Evolutionary conservation across 768 basidiomycete genomes (phyloP).

Genomic region (Suillus subaureus): DNA sequence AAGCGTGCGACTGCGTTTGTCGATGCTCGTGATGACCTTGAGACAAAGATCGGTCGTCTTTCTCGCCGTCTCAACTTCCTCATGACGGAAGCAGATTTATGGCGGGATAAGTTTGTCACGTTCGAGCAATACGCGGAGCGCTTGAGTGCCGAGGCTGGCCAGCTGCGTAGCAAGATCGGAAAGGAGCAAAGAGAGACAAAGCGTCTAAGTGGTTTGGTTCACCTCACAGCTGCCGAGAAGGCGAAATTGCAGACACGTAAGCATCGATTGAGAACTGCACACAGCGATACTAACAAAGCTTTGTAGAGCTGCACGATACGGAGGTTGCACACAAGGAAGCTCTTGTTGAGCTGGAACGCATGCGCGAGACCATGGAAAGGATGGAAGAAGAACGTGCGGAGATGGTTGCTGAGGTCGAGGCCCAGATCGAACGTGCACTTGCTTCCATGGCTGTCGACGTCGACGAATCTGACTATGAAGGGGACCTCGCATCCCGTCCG

Average conservation of each 20-base stretch:
- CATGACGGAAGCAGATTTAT: slow-evolving; percentile 88
- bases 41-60: slow-evolving; percentile 89
- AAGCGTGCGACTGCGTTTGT: slow-evolving; percentile 94
- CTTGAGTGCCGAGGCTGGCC: slow-evolving; percentile 82
- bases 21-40: slow-evolving; percentile 90
- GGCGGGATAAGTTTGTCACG: slow-evolving; percentile 92
- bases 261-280: slow-evolving; percentile 31
- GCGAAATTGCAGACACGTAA: slow-evolving; percentile 74
- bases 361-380: slow-evolving; percentile 82
- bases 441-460: slow-evolving; percentile 84
- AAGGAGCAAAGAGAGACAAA: slow-evolving; percentile 90
- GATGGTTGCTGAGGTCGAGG: slow-evolving; percentile 93
- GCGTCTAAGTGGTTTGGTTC: slow-evolving; percentile 77
- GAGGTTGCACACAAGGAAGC: slow-evolving; percentile 83
- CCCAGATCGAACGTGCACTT: slow-evolving; percentile 85
- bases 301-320: slow-evolving; percentile 77
- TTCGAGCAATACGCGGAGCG: slow-evolving; percentile 95
- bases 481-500: slow-evolving; percentile 59
- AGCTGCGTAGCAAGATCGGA: slow-evolving; percentile 85
- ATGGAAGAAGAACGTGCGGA: slow-evolving; percentile 88
- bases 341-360: slow-evolving; percentile 74
- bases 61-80: slow-evolving; percentile 86
- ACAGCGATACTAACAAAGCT: neutral
- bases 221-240: slow-evolving; percentile 78
- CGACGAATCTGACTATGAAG: slow-evolving; percentile 69